Conservation (phyloP, 805 yeast species). For the Komagataella mondaviorum region DNA sequence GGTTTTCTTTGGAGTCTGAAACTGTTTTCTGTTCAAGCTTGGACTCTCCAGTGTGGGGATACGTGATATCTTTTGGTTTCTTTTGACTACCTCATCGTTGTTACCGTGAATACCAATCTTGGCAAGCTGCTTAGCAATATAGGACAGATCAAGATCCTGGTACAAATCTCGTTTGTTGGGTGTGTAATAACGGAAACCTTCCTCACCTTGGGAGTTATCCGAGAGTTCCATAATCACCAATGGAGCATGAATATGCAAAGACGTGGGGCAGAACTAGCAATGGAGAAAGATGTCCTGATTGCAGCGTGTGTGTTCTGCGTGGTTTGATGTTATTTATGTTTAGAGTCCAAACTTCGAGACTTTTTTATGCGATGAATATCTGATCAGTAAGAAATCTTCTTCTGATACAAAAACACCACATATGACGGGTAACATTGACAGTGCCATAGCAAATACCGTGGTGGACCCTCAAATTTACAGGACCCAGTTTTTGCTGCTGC, state of each 20-base stretch:
- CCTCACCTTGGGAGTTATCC: neutral
- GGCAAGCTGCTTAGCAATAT: neutral
- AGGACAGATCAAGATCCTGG: neutral
- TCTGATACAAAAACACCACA: neutral
- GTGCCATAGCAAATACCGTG: neutral
- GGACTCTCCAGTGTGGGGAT: neutral
- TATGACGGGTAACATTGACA: neutral
- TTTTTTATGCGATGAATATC: neutral
- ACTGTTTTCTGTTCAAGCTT: constrained; percentile 2
- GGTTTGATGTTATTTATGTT: neutral
- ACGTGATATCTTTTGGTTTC: neutral
- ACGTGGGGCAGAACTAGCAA: neutral
- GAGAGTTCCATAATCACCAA: neutral
- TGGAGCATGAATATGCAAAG: neutral
- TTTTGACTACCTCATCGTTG: neutral
- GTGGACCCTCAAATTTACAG: constrained; percentile 8
- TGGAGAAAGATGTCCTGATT: neutral
- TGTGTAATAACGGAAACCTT: neutral
- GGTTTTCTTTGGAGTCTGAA: constrained; percentile 1
- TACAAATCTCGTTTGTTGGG: neutral
- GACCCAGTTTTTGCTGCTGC: constrained; percentile 15
- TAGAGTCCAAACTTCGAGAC: neutral
- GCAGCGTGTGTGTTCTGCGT: neutral
- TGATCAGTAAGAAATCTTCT: neutral
- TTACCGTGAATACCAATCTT: neutral